Base-by-base conservation (phyloP, 2,329 filamentous ascomycete species). In the Paecilomyces dactylethromorphus region DNA sequence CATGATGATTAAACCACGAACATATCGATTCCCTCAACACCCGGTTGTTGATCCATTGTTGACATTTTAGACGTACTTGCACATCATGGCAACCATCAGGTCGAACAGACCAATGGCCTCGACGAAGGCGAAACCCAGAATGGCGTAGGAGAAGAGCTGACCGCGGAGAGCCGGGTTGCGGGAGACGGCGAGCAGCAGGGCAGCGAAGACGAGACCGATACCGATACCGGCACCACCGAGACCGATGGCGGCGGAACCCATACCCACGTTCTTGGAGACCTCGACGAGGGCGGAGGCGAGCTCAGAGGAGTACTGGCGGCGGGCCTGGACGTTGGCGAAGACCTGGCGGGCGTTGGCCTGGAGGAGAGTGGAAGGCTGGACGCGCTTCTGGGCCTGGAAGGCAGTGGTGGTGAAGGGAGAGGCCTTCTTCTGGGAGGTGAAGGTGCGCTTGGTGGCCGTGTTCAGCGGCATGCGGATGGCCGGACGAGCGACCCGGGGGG, bases 71-170 rank as follows among this genome's bases (percentile, higher is more conserved):
- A 90, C 87, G 82, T 89, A 90, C 85, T 92, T 92, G 88, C 88
- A 89, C 89, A 92, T 92, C 84, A 92, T 90, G 83, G 89, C 89
- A 91, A 92, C 86, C 89, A 92, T 92, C 76, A 91, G 87, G 76
- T 91, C 88, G 87, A 91, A 91, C 76, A 91, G 87, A 88, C 73
- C 73, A 60, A 75, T 75, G 82, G 91, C 90, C 80, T 94, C 91
- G 80, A 92, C 90, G 88, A 94, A 94, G 78, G 90, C 91, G 84
- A 94, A 94, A 84, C 91, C 90, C 77, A 94, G 84, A 89, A 94
- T 93, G 86, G 90, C 90, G 83, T 94, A 93, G 71, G 89, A 90
- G 89, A 94, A 96, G 76, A 96, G 90, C 87, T 95, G 91, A 79
- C 90, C 91, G 83, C 90, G 89, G 83, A 95, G 90, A 76, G 89